Base-by-base conservation (phyloP, 129 eudicot genomes). In the Escallonia rubra region DNA sequence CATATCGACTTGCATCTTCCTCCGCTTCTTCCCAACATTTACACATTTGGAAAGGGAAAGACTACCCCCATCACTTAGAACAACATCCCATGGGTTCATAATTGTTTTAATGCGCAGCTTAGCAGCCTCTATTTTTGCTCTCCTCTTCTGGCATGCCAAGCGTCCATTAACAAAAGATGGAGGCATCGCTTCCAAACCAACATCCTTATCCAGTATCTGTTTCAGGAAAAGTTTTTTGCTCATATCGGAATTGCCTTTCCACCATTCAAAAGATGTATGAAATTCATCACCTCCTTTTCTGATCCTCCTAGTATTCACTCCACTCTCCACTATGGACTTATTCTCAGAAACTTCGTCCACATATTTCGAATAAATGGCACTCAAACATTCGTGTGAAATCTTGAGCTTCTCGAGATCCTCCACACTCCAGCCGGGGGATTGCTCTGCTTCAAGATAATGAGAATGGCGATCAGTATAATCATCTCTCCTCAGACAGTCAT, bases 231-330 rank as follows among this genome's bases (percentile, higher is more conserved):
- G 86, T 65, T 83, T 81, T 67, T 83, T 77, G 78, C 96, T 83
- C 70, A 86, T 10, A 48, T 78, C 86, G 3, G 96, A 89, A 48
- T 81, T 69, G n/a, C 92, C 89, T 34, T 46, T 76, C 89, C 96
- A 89, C 85, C 79, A 83, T 2, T 85, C 96, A 23, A 23, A 23
- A 23, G 34, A 23, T 8, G 63, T 48, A 6, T 38, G 74, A 59
- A 68, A 65, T 40, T 80, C 77, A 43, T 40, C 73, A 0, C 16
- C 59, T 52, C 57, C 54, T 5, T 39, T 52, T 41, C 77, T 38
- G 45, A 41, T 65, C 39, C 48, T 64, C 14, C 5, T 58, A 10
- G 43, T 72, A 65, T 52, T 38, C 10, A 41, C 48, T 57, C 43
- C 74, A 43, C 9, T 57, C 65, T 58, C 68, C 39, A 63, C 56